Conservation (phyloP, 75 land plant genomes). For the Picea glauca region DNA sequence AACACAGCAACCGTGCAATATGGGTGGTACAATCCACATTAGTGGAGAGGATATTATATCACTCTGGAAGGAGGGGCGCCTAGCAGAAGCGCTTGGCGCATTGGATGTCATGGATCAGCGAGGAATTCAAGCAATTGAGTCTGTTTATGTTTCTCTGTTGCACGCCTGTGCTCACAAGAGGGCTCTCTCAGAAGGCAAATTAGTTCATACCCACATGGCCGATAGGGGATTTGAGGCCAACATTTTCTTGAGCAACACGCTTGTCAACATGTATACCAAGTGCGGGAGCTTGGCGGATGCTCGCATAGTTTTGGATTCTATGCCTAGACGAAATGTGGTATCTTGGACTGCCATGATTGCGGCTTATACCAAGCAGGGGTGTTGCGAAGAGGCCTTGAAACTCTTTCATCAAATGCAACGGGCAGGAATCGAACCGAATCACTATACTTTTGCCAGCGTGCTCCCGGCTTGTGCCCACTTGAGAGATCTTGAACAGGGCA, state of each 20-base stretch:
- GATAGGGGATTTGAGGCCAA: background rate
- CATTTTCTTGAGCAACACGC: background rate
- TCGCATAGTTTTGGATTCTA: slow-evolving; percentile 10
- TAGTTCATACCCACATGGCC: background rate
- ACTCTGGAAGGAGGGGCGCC: background rate
- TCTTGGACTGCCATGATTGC: slow-evolving; percentile 20
- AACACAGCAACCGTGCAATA: too few species aligned
- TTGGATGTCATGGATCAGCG: background rate
- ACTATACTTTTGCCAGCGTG: too few species aligned
- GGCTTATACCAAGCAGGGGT: slow-evolving; percentile 10
- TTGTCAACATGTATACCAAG: slow-evolving; percentile 11
- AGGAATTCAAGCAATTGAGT: background rate
- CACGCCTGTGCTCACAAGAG: background rate
- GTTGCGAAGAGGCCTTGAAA: background rate
- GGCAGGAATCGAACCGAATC: too few species aligned
- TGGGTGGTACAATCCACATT: too few species aligned
- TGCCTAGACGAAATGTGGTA: slow-evolving; percentile 9
- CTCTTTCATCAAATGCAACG: slow-evolving; percentile 17
- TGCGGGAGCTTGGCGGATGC: slow-evolving; percentile 9
- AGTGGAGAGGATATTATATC: too few species aligned
- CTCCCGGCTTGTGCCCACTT: too few species aligned
- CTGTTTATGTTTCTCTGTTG: background rate
- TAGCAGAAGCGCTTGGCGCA: background rate
- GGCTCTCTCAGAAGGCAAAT: background rate
- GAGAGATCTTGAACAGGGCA: too few species aligned